phyloP scores from a whole-genome alignment of 805 yeast genomes.

The Saccharomycopsis amapae region DNA sequence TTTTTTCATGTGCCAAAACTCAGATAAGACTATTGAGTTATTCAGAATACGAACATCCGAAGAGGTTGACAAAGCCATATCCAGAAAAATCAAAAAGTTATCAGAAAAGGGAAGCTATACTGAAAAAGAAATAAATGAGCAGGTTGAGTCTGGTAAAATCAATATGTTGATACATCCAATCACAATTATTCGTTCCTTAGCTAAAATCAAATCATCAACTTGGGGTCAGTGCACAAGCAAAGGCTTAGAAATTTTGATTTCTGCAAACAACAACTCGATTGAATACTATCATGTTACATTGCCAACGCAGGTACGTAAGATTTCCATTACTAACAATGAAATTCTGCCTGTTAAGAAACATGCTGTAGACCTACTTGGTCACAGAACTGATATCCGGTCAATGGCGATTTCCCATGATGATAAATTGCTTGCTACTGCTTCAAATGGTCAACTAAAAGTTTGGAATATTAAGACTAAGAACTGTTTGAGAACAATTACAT shows the following conservation, averaged over 20 bases:
- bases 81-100: conserved; percentile 71
- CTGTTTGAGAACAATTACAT: conserved; percentile 79
- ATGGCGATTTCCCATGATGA: conserved; percentile 77
- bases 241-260: conserved; percentile 50
- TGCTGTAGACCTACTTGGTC: conserved; percentile 73
- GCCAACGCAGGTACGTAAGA: conserved; percentile 52
- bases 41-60: conserved; percentile 69
- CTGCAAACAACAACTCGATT: conserved; percentile 67
- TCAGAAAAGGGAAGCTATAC: conserved; percentile 57
- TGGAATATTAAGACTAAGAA: conserved; percentile 74
- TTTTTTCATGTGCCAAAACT: conserved; percentile 64
- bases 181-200: conserved; percentile 54
- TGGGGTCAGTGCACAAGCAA: conserved; percentile 51
- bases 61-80: conserved; percentile 71
- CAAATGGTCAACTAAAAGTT: conserved; percentile 81
- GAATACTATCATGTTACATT: conserved; percentile 56
- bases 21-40: conserved; percentile 73
- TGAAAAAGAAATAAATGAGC: conserved; percentile 51
- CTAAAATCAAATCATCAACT: conserved; percentile 57
- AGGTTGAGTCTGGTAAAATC: conserved; percentile 40
- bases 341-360: conserved; percentile 41
- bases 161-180: conserved; percentile 62
- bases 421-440: conserved; percentile 77
- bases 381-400: conserved; percentile 82
- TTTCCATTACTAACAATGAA: conserved; percentile 34